Percentiles rank a stretch among this genome's conserved stretches.
Conservation (phyloP, 805 yeast species). For the Hanseniaspora meyeri region DNA sequence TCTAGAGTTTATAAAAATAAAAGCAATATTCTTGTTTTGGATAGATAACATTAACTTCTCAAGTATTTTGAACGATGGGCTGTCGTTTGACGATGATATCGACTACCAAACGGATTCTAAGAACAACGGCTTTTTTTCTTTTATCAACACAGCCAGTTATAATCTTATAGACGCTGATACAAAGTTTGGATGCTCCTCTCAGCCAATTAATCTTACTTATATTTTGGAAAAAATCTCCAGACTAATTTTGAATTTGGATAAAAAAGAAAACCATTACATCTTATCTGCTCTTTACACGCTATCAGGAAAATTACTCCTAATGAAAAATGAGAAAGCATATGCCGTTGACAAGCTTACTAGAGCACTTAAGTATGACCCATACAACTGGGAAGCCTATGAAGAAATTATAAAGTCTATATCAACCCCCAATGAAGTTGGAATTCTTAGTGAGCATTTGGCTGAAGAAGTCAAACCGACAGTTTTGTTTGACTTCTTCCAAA, state of each 20-base stretch:
- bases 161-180: slow-evolving; percentile 9
- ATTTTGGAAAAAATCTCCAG: slow-evolving; percentile 34
- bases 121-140: background rate
- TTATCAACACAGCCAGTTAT: background rate
- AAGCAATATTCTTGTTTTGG: background rate
- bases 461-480: slow-evolving; percentile 22
- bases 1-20: background rate
- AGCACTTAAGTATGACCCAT: slow-evolving; percentile 60
- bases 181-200: slow-evolving; percentile 53
- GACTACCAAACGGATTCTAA: background rate
- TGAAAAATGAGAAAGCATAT: slow-evolving; percentile 40
- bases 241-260: slow-evolving; percentile 14
- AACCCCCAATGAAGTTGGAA: slow-evolving; percentile 48
- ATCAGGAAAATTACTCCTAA: slow-evolving; percentile 52
- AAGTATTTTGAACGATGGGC: background rate
- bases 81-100: background rate
- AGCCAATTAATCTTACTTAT: slow-evolving; percentile 22
- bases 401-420: slow-evolving; percentile 56
- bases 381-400: slow-evolving; percentile 89
- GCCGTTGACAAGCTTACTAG: slow-evolving; percentile 53
- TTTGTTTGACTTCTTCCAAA: slow-evolving; percentile 48
- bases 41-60: background rate
- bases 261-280: slow-evolving; percentile 3
- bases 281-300: slow-evolving; percentile 55
- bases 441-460: slow-evolving; percentile 30